Conservation (phyloP, 176 grass and related monocot genomes). For the Pontederia crassipes region DNA sequence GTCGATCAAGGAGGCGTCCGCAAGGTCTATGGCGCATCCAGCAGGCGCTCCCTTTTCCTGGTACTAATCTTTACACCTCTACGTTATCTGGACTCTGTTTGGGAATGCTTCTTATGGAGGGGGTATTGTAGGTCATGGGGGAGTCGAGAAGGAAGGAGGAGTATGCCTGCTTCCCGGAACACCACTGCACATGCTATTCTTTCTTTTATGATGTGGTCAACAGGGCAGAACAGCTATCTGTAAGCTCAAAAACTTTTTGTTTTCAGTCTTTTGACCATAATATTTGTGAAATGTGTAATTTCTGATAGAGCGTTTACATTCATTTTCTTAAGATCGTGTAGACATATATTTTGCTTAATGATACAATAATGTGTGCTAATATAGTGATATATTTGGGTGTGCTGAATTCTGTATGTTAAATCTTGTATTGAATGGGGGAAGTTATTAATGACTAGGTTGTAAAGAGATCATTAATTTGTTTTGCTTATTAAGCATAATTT, state of each 20-base stretch:
- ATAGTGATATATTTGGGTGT: neutral
- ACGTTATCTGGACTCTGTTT: neutral
- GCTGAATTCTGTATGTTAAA: neutral
- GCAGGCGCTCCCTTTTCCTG: constrained; percentile 77
- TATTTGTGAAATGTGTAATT: too few species aligned
- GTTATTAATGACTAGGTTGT: neutral
- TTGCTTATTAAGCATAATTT: neutral
- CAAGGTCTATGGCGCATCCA: constrained; percentile 52
- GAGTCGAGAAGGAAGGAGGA: constrained; percentile 95
- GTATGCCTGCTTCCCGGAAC: constrained; percentile 82
- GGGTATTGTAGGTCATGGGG: constrained; percentile 51
- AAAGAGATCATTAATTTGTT: neutral
- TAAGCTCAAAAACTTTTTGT: constrained; percentile 13
- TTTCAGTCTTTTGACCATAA: neutral
- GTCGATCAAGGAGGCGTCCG: constrained; percentile 74
- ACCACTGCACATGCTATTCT: constrained; percentile 93
- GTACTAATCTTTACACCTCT: constrained; percentile 10
- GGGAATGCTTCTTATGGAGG: too few species aligned
- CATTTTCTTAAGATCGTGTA: too few species aligned
- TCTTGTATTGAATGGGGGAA: neutral
- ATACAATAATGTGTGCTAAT: too few species aligned
- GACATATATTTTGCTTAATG: too few species aligned
- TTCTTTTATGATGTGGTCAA: constrained; percentile 93
- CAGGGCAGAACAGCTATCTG: constrained; percentile 63
- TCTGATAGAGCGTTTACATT: too few species aligned